A percentile compares a stretch with the other conserved stretches of the same genome.
Evolutionary conservation across 2,329 filamentous ascomycete genomes (phyloP).

Genomic region (Penicillium sp.): DNA sequence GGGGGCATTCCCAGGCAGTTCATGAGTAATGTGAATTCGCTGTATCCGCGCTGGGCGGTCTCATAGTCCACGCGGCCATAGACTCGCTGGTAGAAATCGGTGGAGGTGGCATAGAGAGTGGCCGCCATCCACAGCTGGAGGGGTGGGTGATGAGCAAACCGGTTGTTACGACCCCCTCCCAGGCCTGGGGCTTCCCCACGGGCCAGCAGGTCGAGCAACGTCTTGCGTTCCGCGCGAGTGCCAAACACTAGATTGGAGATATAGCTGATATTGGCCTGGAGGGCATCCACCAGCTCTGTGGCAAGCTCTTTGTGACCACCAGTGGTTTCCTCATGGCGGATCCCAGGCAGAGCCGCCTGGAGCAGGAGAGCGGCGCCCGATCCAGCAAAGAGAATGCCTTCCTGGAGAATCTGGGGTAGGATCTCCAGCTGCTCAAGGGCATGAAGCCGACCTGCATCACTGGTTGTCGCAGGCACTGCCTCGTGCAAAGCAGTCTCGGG

Average conservation of each 20-base stretch:
- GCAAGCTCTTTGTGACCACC: slow-evolving; percentile 22
- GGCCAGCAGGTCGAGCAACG: slow-evolving; percentile 26
- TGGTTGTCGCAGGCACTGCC: slow-evolving; percentile 3
- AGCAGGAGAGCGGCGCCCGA: slow-evolving; percentile 34
- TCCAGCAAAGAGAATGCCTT: slow-evolving; percentile 38
- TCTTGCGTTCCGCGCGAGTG: slow-evolving; percentile 28
- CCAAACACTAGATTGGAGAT: slow-evolving; percentile 37
- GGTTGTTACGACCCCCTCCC: slow-evolving; percentile 21
- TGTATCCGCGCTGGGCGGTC: slow-evolving; percentile 32
- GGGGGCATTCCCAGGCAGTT: slow-evolving; percentile 27
- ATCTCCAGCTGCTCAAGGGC: slow-evolving; percentile 34
- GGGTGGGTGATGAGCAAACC: slow-evolving; percentile 20
- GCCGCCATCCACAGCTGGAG: slow-evolving; percentile 35
- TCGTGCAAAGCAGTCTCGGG: slow-evolving; percentile 3
- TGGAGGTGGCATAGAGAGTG: slow-evolving; percentile 36
- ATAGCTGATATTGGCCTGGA: slow-evolving; percentile 33
- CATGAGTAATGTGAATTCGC: slow-evolving; percentile 31
- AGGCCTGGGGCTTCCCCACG: slow-evolving; percentile 23
- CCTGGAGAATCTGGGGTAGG: slow-evolving; percentile 35
- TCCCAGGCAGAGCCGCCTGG: slow-evolving; percentile 33
- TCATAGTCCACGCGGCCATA: slow-evolving; percentile 33
- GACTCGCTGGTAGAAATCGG: slow-evolving; percentile 38
- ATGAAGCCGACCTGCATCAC: slow-evolving; percentile 23
- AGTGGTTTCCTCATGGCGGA: slow-evolving; percentile 16
- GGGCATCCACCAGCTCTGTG: slow-evolving; percentile 29